phyloP scores from a whole-genome alignment of 2,329 filamentous ascomycete species.

The Cladophialophora chaetospira region DNA sequence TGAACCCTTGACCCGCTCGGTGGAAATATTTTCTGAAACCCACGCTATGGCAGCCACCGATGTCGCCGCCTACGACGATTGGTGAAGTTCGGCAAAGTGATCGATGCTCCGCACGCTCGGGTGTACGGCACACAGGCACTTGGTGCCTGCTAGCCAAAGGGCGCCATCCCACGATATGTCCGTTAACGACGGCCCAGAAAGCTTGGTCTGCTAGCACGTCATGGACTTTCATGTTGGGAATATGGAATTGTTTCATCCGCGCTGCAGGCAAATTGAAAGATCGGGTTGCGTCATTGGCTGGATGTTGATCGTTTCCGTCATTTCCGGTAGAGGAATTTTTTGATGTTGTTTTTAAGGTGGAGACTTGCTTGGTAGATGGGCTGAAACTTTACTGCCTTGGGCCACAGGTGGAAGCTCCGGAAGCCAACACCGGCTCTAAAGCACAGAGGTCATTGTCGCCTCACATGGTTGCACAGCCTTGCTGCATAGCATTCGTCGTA shows the following conservation, averaged over 20 bases:
- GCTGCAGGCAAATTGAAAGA: not conserved
- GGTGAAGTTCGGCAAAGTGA: slow-evolving; percentile 3
- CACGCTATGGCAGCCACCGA: slow-evolving; percentile 3
- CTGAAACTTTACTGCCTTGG: not conserved
- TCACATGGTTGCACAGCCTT: not conserved
- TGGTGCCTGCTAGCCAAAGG: not conserved
- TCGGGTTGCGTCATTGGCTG: slow-evolving; percentile 3
- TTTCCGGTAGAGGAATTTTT: not conserved
- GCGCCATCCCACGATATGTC: not conserved
- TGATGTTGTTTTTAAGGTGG: no score
- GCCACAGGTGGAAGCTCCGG: not conserved
- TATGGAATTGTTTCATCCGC: not conserved
- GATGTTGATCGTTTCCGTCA: not conserved
- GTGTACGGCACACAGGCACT: slow-evolving; percentile 19
- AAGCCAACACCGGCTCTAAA: not conserved
- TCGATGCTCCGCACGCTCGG: slow-evolving; percentile 8
- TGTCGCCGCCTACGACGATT: not conserved
- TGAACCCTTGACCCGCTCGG: not conserved
- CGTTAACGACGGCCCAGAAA: slow-evolving; percentile 3
- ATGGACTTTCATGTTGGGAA: not conserved
- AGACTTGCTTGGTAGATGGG: not conserved
- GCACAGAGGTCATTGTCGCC: not conserved
- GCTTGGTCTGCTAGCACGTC: slow-evolving; percentile 11
- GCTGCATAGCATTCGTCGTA: not conserved
- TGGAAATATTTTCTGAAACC: not conserved